These are phyloP conservation scores for Ceratocystiopsis brevicomis DNA, from an alignment of 2,329 filamentous ascomycete species.

Conservation along the genomic window DNA sequence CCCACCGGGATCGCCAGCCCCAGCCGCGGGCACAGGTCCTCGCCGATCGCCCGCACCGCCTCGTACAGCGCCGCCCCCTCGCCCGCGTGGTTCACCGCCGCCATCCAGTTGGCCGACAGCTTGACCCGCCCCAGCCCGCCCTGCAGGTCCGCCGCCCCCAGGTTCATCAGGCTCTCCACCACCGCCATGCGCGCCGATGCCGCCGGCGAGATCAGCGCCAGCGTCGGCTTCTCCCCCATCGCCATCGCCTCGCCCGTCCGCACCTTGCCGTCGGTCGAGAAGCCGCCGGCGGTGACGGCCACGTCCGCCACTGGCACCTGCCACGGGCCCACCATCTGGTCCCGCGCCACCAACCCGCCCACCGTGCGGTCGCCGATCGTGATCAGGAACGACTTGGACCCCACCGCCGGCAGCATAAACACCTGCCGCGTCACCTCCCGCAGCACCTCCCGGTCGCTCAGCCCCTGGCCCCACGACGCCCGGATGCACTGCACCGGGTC, in stretches of 20 bases:
- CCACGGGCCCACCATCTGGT: constrained; percentile 95
- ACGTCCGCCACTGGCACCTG: constrained; percentile 88
- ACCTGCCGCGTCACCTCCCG: constrained; percentile 60
- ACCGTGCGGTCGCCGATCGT: constrained; percentile 90
- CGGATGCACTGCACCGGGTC: constrained; percentile 48
- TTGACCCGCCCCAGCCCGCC: constrained; percentile 58
- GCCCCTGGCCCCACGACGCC: constrained; percentile 38
- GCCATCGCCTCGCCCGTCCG: constrained; percentile 90
- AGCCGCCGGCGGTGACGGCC: constrained; percentile 72
- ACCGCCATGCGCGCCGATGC: constrained; percentile 95
- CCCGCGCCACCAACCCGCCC: constrained; percentile 69
- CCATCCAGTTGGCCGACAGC: constrained; percentile 97
- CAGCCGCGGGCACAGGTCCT: constrained; percentile 80
- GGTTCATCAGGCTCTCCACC: constrained; percentile 79
- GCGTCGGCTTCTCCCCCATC: constrained; percentile 78
- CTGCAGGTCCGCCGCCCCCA: constrained; percentile 53
- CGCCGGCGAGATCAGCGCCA: constrained; percentile 75
- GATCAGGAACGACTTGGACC: constrained; percentile 94
- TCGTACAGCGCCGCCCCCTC: constrained; percentile 87
- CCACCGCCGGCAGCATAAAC: constrained; percentile 69
- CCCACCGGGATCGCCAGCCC: constrained; percentile 88
- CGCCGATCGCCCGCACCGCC: constrained; percentile 79
- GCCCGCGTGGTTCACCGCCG: constrained; percentile 78
- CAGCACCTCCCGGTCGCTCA: constrained; percentile 32
- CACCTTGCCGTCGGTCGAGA: constrained; percentile 45